A percentile compares a stretch with the other conserved stretches of the same genome.
Conservation (phyloP, 176 grass and related monocot species). For the Secale cereale region DNA sequence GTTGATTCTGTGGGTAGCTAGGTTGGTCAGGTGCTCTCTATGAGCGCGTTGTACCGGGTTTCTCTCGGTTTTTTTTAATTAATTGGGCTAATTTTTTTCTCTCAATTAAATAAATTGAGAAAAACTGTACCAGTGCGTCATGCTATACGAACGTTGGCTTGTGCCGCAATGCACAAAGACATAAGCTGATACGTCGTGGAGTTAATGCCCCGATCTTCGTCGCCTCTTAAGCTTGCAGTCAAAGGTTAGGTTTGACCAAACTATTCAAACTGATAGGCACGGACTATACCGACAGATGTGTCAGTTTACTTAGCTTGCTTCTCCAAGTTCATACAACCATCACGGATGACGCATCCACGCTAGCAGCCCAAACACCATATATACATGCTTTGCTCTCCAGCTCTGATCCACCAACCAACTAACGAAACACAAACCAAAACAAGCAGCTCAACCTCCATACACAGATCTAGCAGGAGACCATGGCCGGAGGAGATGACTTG, state of each 20-base stretch:
- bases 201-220: not conserved
- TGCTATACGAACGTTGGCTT: not conserved
- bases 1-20: too few relatives aligned
- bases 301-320: not conserved
- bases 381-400: too few relatives aligned
- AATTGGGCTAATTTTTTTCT: too few relatives aligned
- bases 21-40: too few relatives aligned
- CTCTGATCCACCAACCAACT: not conserved
- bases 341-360: not conserved
- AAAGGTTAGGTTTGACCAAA: not conserved
- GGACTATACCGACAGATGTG: not conserved
- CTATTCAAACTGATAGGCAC: too few relatives aligned
- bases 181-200: not conserved
- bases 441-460: not conserved
- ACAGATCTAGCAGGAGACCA: not conserved
- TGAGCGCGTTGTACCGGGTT: too few relatives aligned
- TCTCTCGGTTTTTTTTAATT: too few relatives aligned
- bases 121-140: too few relatives aligned
- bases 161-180: not conserved
- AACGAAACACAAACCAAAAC: not conserved
- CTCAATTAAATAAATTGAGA: not conserved
- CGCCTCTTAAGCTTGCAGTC: not conserved
- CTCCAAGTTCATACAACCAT: not conserved
- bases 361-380: not conserved
- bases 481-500: constrained; percentile 23